A percentile compares a stretch with the other conserved stretches of the same genome.
These are phyloP conservation scores for Tricladium varicosporioides DNA, from an alignment of 2,329 filamentous ascomycete species.

Conservation along the genomic window DNA sequence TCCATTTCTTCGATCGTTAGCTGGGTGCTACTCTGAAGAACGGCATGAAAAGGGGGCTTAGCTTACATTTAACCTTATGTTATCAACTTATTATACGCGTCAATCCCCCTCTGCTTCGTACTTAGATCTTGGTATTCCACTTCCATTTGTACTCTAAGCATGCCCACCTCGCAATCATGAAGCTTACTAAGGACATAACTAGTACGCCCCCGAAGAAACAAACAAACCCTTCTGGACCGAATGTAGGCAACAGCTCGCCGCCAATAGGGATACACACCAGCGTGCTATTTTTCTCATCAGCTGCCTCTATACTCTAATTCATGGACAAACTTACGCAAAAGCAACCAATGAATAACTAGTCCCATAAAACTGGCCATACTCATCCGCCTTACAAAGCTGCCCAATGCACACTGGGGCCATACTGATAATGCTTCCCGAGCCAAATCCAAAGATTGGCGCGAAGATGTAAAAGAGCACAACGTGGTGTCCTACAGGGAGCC, in stretches of 20 bases:
- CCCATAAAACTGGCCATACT: constrained; percentile 32
- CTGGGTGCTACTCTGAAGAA: too few relatives aligned
- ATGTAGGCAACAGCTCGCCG: constrained; percentile 24
- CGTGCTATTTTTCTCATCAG: constrained; percentile 17
- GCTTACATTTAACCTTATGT: too few relatives aligned
- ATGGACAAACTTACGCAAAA: constrained; percentile 28
- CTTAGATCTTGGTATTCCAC: constrained; percentile 28
- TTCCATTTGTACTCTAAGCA: constrained; percentile 31
- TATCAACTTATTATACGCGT: too few relatives aligned
- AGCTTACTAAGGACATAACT: constrained; percentile 23
- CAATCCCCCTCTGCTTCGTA: too few relatives aligned
- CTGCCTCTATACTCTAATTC: not conserved
- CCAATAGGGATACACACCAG: constrained; percentile 30
- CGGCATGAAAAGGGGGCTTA: too few relatives aligned
- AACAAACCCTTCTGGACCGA: constrained; percentile 26
- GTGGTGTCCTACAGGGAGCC: constrained; percentile 25
- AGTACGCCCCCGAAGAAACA: constrained; percentile 29
- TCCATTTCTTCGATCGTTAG: too few relatives aligned
- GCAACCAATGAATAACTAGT: constrained; percentile 29
- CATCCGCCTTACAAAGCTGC: constrained; percentile 29
- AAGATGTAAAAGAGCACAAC: constrained; percentile 30
- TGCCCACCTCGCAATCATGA: constrained; percentile 31
- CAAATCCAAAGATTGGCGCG: constrained; percentile 31
- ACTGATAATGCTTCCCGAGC: constrained; percentile 30
- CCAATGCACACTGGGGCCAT: constrained; percentile 32